phyloP scores from a whole-genome alignment of 495 filamentous ascomycete species.

The Penicillium paxilli region DNA sequence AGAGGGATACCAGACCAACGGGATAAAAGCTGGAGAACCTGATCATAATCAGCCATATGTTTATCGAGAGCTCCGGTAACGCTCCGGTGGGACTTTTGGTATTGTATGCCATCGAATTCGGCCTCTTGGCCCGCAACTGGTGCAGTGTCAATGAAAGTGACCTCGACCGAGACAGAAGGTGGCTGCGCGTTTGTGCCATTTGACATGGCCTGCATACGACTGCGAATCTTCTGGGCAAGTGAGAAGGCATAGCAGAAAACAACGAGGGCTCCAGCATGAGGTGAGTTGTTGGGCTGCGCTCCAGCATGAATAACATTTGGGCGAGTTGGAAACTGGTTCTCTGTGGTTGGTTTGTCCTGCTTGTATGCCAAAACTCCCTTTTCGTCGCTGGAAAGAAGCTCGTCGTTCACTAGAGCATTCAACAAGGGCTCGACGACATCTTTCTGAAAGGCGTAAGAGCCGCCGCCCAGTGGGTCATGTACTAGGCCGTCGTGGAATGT shows the following conservation, averaged over 20 bases:
- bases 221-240: slow-evolving; percentile 11
- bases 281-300: slow-evolving; percentile 27
- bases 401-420: not conserved
- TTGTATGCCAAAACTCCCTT: not conserved
- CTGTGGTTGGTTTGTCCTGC: not conserved
- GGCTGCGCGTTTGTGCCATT: not conserved
- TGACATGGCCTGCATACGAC: slow-evolving; percentile 6
- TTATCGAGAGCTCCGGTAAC: not conserved
- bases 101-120: slow-evolving; percentile 17
- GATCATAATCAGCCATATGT: not conserved
- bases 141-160: slow-evolving; percentile 28
- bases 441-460: slow-evolving; percentile 16
- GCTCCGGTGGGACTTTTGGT: slow-evolving; percentile 14
- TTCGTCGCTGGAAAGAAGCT: not conserved
- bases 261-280: slow-evolving; percentile 25
- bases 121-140: slow-evolving; percentile 13
- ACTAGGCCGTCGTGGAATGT: not conserved
- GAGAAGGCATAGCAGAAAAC: slow-evolving; percentile 28
- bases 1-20: not conserved
- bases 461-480: slow-evolving; percentile 6
- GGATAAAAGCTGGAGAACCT: not conserved
- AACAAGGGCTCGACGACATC: not conserved
- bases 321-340: slow-evolving; percentile 17
- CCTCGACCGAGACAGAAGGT: slow-evolving; percentile 18
- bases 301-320: slow-evolving; percentile 26